Conservation (phyloP, 495 filamentous ascomycete genomes). For the Pseudomonodictys pantanalensis region DNA sequence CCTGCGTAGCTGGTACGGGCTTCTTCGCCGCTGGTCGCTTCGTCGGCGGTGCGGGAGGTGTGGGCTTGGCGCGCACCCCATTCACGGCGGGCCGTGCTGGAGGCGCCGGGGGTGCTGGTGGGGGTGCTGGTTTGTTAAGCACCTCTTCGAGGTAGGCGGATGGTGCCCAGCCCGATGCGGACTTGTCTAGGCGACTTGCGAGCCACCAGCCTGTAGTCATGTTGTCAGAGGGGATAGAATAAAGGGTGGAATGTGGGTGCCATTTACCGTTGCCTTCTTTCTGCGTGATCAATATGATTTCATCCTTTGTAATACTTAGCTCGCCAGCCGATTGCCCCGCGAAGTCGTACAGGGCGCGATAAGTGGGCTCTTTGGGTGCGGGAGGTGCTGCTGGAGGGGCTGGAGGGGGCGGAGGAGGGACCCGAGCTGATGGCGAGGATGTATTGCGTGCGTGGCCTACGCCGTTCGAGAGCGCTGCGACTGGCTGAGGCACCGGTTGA, state of each 20-base stretch:
- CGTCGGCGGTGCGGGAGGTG: constrained; percentile 76
- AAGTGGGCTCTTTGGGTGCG: constrained; percentile 69
- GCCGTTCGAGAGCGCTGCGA: constrained; percentile 48
- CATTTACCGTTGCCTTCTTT: constrained; percentile 87
- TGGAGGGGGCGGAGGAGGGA: constrained; percentile 69
- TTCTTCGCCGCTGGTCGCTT: constrained; percentile 79
- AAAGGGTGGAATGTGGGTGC: neutral
- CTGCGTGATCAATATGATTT: constrained; percentile 78
- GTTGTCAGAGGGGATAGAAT: constrained; percentile 2
- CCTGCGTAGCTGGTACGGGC: constrained; percentile 59
- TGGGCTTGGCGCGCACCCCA: constrained; percentile 64
- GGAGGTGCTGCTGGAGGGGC: constrained; percentile 64
- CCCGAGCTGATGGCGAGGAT: constrained; percentile 48
- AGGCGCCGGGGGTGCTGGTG: constrained; percentile 43
- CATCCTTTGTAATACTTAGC: constrained; percentile 69
- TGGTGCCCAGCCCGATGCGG: constrained; percentile 84
- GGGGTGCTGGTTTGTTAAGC: constrained; percentile 37
- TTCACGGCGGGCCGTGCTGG: constrained; percentile 37
- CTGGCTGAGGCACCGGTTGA: constrained; percentile 46
- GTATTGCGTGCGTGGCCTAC: constrained; percentile 51
- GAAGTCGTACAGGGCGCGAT: constrained; percentile 86
- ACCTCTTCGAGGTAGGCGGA: constrained; percentile 90
- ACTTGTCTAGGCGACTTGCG: constrained; percentile 62
- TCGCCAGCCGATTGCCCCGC: constrained; percentile 73
- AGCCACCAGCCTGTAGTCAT: constrained; percentile 89